A percentile compares a stretch with the other conserved stretches of the same genome.
Conservation (phyloP, 495 filamentous ascomycete genomes). For the Amniculicola lignicola region DNA sequence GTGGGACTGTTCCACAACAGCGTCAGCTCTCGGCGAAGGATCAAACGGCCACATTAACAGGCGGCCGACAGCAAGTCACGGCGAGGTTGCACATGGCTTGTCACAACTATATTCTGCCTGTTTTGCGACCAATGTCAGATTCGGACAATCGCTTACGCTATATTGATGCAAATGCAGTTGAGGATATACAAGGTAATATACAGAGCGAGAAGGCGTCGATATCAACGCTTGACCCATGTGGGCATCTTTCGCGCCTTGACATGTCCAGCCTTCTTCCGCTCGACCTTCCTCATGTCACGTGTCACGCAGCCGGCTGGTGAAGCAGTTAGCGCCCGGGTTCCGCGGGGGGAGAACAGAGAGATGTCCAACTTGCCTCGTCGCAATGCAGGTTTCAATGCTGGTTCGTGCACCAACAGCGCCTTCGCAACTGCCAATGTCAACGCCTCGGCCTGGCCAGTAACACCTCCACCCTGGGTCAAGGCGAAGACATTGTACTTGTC, state of each 20-base stretch:
- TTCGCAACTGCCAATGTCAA: slow-evolving; percentile 88
- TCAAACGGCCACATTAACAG: slow-evolving; percentile 1
- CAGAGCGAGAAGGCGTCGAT: slow-evolving; percentile 9
- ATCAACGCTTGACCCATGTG: slow-evolving; percentile 89
- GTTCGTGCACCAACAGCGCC: slow-evolving; percentile 85
- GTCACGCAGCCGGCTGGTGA: slow-evolving; percentile 80
- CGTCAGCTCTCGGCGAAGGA: slow-evolving; percentile 2
- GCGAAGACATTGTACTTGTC: slow-evolving; percentile 98
- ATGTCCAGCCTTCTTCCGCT: slow-evolving; percentile 96
- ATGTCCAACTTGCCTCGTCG: slow-evolving; percentile 70
- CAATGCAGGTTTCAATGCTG: slow-evolving; percentile 79
- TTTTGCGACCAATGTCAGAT: background rate
- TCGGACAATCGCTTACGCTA: background rate
- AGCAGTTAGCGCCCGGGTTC: slow-evolving; percentile 21
- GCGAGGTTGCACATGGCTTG: background rate
- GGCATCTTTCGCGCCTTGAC: slow-evolving; percentile 98
- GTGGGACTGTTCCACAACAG: background rate
- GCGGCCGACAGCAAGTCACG: too few relatives aligned
- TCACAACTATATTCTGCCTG: background rate
- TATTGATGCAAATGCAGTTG: slow-evolving; percentile 7
- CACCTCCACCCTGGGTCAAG: slow-evolving; percentile 75
- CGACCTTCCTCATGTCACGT: slow-evolving; percentile 84
- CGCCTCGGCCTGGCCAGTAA: slow-evolving; percentile 93
- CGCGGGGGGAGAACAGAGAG: background rate
- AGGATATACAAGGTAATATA: slow-evolving; percentile 27